Evolutionary conservation across 176 grass and related monocot genomes (phyloP), one percentile per base, ranked within the genome.

Genomic region (Ampelocalamus luodianensis): DNA sequence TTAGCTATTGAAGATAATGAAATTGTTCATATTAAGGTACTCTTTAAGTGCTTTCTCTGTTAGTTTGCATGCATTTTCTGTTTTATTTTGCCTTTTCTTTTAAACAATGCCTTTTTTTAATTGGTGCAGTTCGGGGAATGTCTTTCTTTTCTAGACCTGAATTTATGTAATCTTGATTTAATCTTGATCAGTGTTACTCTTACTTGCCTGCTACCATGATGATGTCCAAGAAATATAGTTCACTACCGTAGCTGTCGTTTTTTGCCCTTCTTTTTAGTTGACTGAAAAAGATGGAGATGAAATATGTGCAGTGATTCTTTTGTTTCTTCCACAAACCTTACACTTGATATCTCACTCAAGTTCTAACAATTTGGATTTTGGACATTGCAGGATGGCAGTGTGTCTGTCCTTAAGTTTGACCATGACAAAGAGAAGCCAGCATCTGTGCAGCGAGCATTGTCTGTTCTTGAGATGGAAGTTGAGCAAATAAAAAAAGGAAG

Each of bases 401-500:
- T 98, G 43, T 93, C 93, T 4, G 90, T 98, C 26, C 80, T 98
- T 61, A 98, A 92, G 73, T 98, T 98, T 60, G 93, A 95, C 60
- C 83, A 82, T 42, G 77, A 90, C 29, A 98, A 91, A 78, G 96
- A 98, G 58, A 98, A 95, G 63, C 93, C 96, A 45, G 91, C 96
- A 56, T 95, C 85, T 73, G 91, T 95, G 59, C 93, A 98, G 59
- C 85, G 96, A 51, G 96, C 96, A 86, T 87, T 98, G 72, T 98
- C 87, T 87, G 91, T 98, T 79, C 83, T 98, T 60, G 96, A 98
- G 79, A 98, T 95, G 93, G 96, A 98, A 85, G 93, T 98, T 43
- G 93, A 98, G 37, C 96, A 98, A 88, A 98, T 95, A 89, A 98
- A 95, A 85, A 98, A 95, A 64, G 93, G 96, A 85, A 85, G 87